Base-by-base conservation (phyloP, 306 rosid species). In the Ammopiptanthus mongolicus region DNA sequence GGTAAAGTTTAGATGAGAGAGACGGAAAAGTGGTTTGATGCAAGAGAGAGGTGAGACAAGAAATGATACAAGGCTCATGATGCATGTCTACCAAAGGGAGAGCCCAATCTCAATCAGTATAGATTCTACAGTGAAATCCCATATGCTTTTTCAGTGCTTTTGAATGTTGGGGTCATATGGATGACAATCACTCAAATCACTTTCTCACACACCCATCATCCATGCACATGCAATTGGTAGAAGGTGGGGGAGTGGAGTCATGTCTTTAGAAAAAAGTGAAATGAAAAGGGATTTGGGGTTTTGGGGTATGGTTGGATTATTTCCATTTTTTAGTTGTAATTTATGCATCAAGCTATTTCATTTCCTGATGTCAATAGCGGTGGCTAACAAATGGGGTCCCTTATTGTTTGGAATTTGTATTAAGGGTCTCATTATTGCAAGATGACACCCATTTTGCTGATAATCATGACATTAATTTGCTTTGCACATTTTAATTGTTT, bases 51-150 rank as follows among this genome's bases (percentile, higher is more conserved):
- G 87, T 55, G 93, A 87, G 97, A 91, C 96, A 89, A 79, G 84
- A 68, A 83, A 86, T 85, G 91, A 88, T 84, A 76, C 79, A 86
- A 83, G 67, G 82, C 41, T 87, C 90, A 91, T 89, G 92, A 91
- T 93, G 80, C 82, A 73, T 93, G 97, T 91, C 94, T 82, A 59
- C 48, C 76, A 89, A 93, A 93, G 94, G 31, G 76, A 84, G 76
- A 82, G 73, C 84, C 79, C 82, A 71, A 66, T 88, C 97, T 83
- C 91, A 78, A 87, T 90, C 89, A 86, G 69, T 72, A 47, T 58
- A 88, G 87, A 91, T 88, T 87, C 86, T 34, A 87, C 65, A 79
- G 82, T 76, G 78, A 84, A 86, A 86, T 66, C 78, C 57, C 78
- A 80, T 62, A 72, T 76, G 69, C 89, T 84, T 92, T 88, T 84